Conservation (phyloP, 805 yeast species). For the Kuraishia molischiana region DNA sequence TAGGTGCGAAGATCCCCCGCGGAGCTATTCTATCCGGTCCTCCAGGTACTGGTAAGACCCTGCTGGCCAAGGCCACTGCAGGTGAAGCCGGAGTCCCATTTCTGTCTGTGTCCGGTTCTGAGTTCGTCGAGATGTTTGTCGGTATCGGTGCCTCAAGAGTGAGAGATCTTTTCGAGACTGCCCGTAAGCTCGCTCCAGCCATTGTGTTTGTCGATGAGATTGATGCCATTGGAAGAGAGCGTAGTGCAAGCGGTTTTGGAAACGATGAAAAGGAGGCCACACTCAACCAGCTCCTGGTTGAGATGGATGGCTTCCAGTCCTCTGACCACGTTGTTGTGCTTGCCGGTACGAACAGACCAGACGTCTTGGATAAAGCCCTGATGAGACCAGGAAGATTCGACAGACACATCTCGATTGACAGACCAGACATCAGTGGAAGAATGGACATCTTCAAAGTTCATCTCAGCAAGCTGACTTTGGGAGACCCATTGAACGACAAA, state of each 20-base stretch:
- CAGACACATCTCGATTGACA: constrained; percentile 83
- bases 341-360: constrained; percentile 97
- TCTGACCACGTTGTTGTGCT: constrained; percentile 91
- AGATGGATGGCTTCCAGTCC: constrained; percentile 95
- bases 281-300: constrained; percentile 88
- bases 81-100: constrained; percentile 99
- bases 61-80: constrained; percentile 96
- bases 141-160: constrained; percentile 99
- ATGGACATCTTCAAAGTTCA: constrained; percentile 89
- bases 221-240: constrained; percentile 96
- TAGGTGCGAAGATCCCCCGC: constrained; percentile 96
- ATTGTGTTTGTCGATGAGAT: constrained; percentile 97
- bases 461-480: constrained; percentile 58
- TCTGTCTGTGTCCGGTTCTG: constrained; percentile 92
- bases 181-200: constrained; percentile 89
- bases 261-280: constrained; percentile 98
- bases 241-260: constrained; percentile 74
- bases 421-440: constrained; percentile 92
- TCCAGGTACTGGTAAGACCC: constrained; percentile 98
- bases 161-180: constrained; percentile 87
- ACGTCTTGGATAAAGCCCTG: constrained; percentile 85
- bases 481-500: constrained; percentile 31
- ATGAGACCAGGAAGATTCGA: constrained; percentile 97
- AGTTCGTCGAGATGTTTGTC: constrained; percentile 96
- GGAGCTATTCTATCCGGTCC: constrained; percentile 98